Base-by-base conservation (phyloP, 768 basidiomycete genomes). In the Boletus speciosus region DNA sequence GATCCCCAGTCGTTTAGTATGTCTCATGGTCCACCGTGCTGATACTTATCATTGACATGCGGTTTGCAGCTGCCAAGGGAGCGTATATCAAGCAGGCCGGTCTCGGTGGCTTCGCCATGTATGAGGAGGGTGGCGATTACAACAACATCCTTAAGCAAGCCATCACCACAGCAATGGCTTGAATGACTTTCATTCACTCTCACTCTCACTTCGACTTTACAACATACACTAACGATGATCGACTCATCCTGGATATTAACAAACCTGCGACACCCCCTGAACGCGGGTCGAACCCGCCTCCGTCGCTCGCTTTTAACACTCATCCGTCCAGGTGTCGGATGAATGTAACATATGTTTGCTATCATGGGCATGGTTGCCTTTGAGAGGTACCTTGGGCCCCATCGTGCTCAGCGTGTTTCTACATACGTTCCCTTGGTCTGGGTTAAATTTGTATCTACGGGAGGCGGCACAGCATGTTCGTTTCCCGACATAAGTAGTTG, bases 1-100 rank as follows among this genome's bases (percentile, higher is more conserved):
- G 73, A 88, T 58, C 64, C 81, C 0, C 60, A 72, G 45, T 86
- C 88, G 0, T 86, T 85, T 57, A 67, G 80, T 57, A 76, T 71
- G 51, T 66, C 11, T 42, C 29, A 6, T n/a, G 6, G 5, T 54
- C 2, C 2, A n/a, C 15, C n/a, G 19, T 16, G 0, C 2, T 11
- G 19, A 11, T 34, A 19, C 5, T n/a, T 36, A n/a, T 16, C 21
- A 7, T 3, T 66, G 27, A 61, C 39, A 11, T 14, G n/a, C 51
- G 14, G 8, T 0, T 49, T 25, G 36, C 51, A 76, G 76, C 70
- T 42, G 72, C 68, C 45, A 80, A 80, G 63, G 78, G 78, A 29
- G 41, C 66, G 16, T 80, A 62, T 52, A 78, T 80, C 58, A 54
- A 58, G 21, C 19, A 63, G 15, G 10, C 52, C 1, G 65, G 69